Conservation (phyloP, 2,329 filamentous ascomycete genomes). For the Fusarium sp. region DNA sequence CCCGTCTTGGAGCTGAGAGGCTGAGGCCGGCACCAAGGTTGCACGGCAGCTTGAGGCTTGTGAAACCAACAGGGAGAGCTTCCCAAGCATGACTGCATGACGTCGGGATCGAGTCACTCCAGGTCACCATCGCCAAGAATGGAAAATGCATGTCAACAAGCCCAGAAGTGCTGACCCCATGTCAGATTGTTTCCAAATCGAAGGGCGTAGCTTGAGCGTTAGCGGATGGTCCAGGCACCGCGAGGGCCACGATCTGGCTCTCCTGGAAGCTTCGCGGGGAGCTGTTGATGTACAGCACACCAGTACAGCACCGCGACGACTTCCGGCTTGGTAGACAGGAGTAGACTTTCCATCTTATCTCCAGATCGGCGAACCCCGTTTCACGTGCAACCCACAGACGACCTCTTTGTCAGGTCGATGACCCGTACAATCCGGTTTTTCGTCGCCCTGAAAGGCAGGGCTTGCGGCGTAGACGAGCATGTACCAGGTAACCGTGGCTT, state of each 20-base stretch:
- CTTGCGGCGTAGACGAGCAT: slow-evolving; percentile 8
- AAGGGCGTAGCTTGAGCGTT: slow-evolving; percentile 21
- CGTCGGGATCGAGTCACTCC: slow-evolving; percentile 45
- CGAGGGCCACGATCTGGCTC: slow-evolving; percentile 23
- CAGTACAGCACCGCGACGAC: background rate
- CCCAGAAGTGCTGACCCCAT: slow-evolving; percentile 33
- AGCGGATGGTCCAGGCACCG: slow-evolving; percentile 27
- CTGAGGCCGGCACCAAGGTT: slow-evolving; percentile 10
- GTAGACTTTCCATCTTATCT: slow-evolving; percentile 35
- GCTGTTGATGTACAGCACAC: background rate
- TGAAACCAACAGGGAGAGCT: slow-evolving; percentile 9
- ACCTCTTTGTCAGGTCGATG: slow-evolving; percentile 33
- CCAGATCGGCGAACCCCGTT: slow-evolving; percentile 37
- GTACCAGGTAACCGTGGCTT: slow-evolving; percentile 16
- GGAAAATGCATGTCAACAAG: slow-evolving; percentile 38
- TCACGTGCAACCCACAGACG: slow-evolving; percentile 23
- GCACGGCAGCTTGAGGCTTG: slow-evolving; percentile 24
- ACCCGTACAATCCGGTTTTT: slow-evolving; percentile 41
- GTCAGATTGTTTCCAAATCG: slow-evolving; percentile 24
- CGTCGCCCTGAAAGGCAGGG: background rate
- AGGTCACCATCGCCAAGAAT: slow-evolving; percentile 27
- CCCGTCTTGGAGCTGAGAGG: slow-evolving; percentile 9
- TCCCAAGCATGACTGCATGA: slow-evolving; percentile 29
- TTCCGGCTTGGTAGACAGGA: background rate
- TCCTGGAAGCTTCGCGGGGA: slow-evolving; percentile 27